These are phyloP conservation scores for Spiromastix sp. DNA, from an alignment of 2,329 filamentous ascomycete genomes.

Conservation along the genomic window DNA sequence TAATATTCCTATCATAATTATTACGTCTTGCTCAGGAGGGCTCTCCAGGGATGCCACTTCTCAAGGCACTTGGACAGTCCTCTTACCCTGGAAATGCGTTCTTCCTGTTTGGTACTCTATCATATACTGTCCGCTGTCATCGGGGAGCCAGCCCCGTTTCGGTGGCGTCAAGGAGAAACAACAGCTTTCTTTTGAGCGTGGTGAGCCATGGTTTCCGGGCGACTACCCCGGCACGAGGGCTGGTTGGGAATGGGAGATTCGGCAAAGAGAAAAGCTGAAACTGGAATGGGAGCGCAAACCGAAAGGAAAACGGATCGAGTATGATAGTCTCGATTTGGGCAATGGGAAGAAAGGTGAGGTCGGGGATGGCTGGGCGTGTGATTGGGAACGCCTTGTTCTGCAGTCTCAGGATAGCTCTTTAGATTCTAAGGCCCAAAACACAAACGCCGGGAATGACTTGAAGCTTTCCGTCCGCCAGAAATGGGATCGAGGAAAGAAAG, in stretches of 20 bases:
- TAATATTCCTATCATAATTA: conserved; percentile 64
- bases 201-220: conserved; percentile 71
- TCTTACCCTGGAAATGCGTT: conserved; percentile 87
- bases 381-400: conserved; percentile 63
- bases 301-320: conserved; percentile 70
- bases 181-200: conserved; percentile 73
- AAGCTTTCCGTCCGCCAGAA: conserved; percentile 6
- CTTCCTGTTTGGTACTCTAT: conserved; percentile 75
- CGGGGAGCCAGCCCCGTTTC: conserved; percentile 70
- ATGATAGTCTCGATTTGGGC: conserved; percentile 63
- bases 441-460: conserved; percentile 5
- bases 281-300: conserved; percentile 65
- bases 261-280: conserved; percentile 50
- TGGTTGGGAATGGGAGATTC: conserved; percentile 66
- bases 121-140: conserved; percentile 69
- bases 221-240: conserved; percentile 73
- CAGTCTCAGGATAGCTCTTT: conserved; percentile 12
- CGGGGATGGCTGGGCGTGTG: conserved; percentile 71
- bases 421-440: conserved; percentile 10
- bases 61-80: conserved; percentile 67
- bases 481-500: background rate
- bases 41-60: conserved; percentile 34
- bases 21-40: conserved; percentile 44
- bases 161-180: conserved; percentile 70
- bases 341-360: conserved; percentile 68